Percentiles rank a stretch among this genome's conserved stretches.
Conservation (phyloP, 108 stramenopile genomes). For the Asterionellopsis glacialis region DNA sequence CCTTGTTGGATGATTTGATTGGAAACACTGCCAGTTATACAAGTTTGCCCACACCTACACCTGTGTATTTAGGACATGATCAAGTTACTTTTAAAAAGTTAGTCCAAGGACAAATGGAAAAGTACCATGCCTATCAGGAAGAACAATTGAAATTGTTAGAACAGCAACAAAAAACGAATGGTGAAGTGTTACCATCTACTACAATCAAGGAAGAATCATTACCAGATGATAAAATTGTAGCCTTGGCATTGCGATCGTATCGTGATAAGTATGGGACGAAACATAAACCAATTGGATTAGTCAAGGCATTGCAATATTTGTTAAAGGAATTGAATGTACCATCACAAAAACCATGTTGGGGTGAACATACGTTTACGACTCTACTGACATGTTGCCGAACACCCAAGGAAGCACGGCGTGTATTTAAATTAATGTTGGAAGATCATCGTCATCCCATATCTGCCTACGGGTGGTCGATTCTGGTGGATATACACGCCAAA, state of each 20-base stretch:
- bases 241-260: conserved; percentile 60
- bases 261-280: conserved; percentile 74
- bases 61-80: conserved; percentile 57
- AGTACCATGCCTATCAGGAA: conserved; percentile 10
- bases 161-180: background rate
- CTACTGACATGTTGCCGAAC: conserved; percentile 65
- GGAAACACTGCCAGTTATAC: conserved; percentile 68
- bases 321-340: conserved; percentile 63
- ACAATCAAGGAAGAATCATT: conserved; percentile 1
- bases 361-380: conserved; percentile 54
- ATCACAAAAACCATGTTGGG: conserved; percentile 37
- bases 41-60: conserved; percentile 61
- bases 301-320: conserved; percentile 44
- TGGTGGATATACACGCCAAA: conserved; percentile 81
- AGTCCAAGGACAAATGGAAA: conserved; percentile 42
- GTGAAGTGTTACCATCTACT: background rate
- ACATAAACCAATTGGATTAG: conserved; percentile 65
- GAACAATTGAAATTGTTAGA: background rate
- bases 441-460: conserved; percentile 51
- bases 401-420: conserved; percentile 69
- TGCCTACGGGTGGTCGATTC: conserved; percentile 68
- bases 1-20: conserved; percentile 74
- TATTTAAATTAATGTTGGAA: conserved; percentile 59
- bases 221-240: conserved; percentile 62
- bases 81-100: conserved; percentile 43